Percentiles rank a stretch among this genome's conserved stretches.
Evolutionary conservation across 1,284 basidiomycete genomes (phyloP).

Genomic region (Xerocomus minutiporus): DNA sequence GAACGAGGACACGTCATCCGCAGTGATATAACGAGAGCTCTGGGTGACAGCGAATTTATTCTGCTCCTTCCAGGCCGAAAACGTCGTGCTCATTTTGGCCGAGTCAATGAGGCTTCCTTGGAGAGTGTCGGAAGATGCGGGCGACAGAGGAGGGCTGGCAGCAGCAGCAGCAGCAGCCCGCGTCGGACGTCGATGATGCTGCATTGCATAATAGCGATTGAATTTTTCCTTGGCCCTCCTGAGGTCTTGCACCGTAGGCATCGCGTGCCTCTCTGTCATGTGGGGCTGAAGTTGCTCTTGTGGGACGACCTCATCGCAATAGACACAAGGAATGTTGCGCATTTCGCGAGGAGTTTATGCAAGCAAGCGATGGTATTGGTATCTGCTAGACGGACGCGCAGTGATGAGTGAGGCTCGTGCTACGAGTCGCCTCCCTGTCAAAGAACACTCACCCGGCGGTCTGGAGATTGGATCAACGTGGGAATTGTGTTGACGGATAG

Average conservation of each 20-base stretch:
- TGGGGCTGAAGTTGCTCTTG: constrained; percentile 11
- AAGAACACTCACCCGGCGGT: too few species aligned
- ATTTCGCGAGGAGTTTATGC: background rate
- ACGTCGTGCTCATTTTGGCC: constrained; percentile 11
- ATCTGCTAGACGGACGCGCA: background rate
- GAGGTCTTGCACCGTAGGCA: constrained; percentile 7
- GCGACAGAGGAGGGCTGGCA: background rate
- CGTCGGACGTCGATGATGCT: background rate
- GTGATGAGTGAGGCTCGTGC: too few species aligned
- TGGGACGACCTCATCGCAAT: constrained; percentile 12
- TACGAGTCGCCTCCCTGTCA: too few species aligned
- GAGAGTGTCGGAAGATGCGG: constrained; percentile 3
- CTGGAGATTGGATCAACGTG: too few species aligned
- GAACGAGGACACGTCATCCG: constrained; percentile 24
- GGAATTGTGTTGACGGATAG: too few species aligned
- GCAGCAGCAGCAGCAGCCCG: background rate
- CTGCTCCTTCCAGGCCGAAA: constrained; percentile 20
- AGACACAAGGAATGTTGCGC: constrained; percentile 12
- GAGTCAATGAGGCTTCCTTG: background rate
- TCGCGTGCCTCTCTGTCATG: constrained; percentile 10
- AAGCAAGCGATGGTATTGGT: too few species aligned
- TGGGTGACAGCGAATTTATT: constrained; percentile 9
- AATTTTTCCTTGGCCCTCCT: constrained; percentile 5
- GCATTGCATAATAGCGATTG: background rate
- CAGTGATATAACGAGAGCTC: constrained; percentile 11